Evolutionary conservation across 352 stramenopile species (phyloP).

Genomic region (Pythium graminicola): DNA sequence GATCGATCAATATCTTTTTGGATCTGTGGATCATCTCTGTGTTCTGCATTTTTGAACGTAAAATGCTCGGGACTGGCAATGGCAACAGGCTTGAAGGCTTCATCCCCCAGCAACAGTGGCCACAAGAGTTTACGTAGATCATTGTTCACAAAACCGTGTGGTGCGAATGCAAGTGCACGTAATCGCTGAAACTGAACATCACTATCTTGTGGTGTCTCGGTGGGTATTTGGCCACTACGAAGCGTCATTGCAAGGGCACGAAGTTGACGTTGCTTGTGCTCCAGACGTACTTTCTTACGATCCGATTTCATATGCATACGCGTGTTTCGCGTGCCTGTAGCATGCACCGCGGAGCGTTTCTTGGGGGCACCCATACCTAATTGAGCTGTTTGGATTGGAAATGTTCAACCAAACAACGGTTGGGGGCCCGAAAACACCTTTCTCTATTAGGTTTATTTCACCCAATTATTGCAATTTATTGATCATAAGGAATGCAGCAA

Average conservation of each 20-base stretch:
- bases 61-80: conserved; percentile 11
- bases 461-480: too few relatives aligned
- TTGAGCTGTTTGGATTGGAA: neutral
- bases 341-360: conserved; percentile 10
- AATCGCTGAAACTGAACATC: conserved; percentile 45
- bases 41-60: conserved; percentile 14
- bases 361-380: conserved; percentile 19
- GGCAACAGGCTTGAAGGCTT: conserved; percentile 5
- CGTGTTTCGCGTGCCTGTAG: neutral
- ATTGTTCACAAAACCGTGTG: conserved; percentile 46
- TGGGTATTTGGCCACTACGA: conserved; percentile 13
- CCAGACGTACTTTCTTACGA: conserved; percentile 36
- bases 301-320: conserved; percentile 17
- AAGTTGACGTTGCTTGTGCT: conserved; percentile 51
- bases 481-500: too few relatives aligned
- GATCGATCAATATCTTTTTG: conserved; percentile 85
- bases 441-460: conserved; percentile 1
- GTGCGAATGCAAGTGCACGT: conserved; percentile 50
- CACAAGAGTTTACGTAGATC: conserved; percentile 58
- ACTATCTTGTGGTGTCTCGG: neutral
- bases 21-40: conserved; percentile 66
- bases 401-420: conserved; percentile 13
- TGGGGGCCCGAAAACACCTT: neutral
- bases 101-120: conserved; percentile 42
- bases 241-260: conserved; percentile 29